These are phyloP conservation scores for Catunica adiposa DNA, from an alignment of 2,329 filamentous ascomycete species.

Conservation along the genomic window DNA sequence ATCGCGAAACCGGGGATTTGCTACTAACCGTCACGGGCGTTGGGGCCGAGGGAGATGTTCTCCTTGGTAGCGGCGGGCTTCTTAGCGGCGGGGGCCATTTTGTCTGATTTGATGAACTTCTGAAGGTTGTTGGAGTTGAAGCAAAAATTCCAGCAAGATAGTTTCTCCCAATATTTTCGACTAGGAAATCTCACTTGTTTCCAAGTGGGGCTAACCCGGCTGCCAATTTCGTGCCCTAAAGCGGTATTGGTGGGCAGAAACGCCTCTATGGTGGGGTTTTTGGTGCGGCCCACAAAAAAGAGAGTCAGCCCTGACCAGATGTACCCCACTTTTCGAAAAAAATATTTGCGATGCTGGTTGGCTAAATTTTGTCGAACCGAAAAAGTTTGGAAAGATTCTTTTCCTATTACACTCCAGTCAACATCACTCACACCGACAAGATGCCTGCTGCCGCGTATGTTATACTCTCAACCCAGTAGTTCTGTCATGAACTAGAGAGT, in stretches of 20 bases:
- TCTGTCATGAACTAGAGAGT: conserved; percentile 13
- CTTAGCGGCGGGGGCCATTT: conserved; percentile 96
- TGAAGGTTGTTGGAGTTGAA: conserved; percentile 15
- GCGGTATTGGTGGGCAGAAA: conserved; percentile 27
- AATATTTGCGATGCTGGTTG: background rate
- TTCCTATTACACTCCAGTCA: conserved; percentile 12
- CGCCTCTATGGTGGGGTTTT: conserved; percentile 6
- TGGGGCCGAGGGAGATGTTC: conserved; percentile 96
- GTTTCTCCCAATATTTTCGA: conserved; percentile 7
- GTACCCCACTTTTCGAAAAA: conserved; percentile 8
- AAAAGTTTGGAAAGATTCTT: conserved; percentile 3
- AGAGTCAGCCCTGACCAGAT: conserved; percentile 9
- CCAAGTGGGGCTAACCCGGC: conserved; percentile 8
- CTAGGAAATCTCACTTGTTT: conserved; percentile 8
- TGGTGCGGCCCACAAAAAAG: conserved; percentile 13
- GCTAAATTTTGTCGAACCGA: conserved; percentile 3
- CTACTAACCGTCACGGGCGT: conserved; percentile 77
- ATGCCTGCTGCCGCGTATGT: conserved; percentile 42
- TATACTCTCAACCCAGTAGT: conserved; percentile 21
- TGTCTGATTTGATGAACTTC: conserved; percentile 26
- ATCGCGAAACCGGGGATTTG: background rate
- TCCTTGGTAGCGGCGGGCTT: conserved; percentile 69
- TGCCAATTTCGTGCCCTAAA: conserved; percentile 11
- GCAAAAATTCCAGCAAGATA: conserved; percentile 11
- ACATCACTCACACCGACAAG: conserved; percentile 18